Base-by-base conservation (phyloP, 768 basidiomycete species). In the button mushroom (Agaricus bisporus) region DNA sequence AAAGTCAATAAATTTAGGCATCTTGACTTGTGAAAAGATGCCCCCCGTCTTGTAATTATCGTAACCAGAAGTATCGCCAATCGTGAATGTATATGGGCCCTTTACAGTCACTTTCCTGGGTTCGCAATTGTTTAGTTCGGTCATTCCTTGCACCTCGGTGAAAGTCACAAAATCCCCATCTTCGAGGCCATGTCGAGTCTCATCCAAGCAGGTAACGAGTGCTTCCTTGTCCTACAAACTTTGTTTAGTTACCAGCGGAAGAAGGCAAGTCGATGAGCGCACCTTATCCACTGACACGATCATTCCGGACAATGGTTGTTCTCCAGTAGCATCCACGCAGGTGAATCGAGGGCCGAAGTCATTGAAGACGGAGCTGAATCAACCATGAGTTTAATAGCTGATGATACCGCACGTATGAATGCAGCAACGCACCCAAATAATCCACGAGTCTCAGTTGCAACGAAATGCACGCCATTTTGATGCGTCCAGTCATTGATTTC, bases 121-220 rank as follows among this genome's bases (percentile, higher is more conserved):
- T 64, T 95, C 89, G 64, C 91, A 91, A 3, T 76, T 88, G 61
- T 98, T 98, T 29, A 98, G 70, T 63, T 91, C 90, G 22, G 79
- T 76, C 92, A 97, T 95, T 35, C 97, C 97, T 69, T 95, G 87
- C 22, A 99, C 84, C 71, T 99, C 97, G 15, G 82, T 80, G 73
- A 99, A 98, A 4, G 97, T 95, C 20, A 98, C 95, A 62, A 86
- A 98, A 65, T 98, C 93, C 14, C 97, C 97, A 66, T 98, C 97
- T 67, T 98, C 94, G n/a, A 99, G 79, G 17, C 97, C 97, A 67
- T 98, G 97, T 55, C 97, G 82, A 10, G 95, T 88, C 73, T 99
- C 97, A 60, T 99, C 97, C 55, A 98, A 73, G 66, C 94, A 97
- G 10, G 95, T 97, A 6, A 98, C 95, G 18, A 98, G 70, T n/a